phyloP scores from a whole-genome alignment of 2,329 filamentous ascomycete genomes.

The Hymenoscyphus infarciens region DNA sequence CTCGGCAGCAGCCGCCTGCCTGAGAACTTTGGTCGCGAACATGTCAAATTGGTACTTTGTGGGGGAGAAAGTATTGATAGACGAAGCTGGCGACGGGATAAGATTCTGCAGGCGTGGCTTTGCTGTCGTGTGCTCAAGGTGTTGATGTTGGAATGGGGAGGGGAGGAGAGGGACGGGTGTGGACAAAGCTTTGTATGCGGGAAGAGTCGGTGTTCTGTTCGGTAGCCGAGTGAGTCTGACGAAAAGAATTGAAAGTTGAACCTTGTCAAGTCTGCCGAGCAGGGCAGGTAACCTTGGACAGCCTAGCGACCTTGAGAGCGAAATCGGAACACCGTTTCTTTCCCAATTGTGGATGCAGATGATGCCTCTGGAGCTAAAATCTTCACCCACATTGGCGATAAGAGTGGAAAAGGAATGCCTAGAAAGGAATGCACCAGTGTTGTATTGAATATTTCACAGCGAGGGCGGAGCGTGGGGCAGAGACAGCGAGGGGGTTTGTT shows the following conservation, averaged over 20 bases:
- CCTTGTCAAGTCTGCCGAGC: not conserved
- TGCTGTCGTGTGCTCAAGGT: conserved; percentile 9
- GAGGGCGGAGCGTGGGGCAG: not conserved
- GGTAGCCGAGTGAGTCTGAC: conserved; percentile 6
- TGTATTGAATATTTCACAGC: not conserved
- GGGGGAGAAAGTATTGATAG: conserved; percentile 3
- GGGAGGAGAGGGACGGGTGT: not conserved
- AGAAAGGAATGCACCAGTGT: not conserved
- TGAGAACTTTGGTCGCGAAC: conserved; percentile 39
- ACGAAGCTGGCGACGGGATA: conserved; percentile 16
- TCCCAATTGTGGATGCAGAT: conserved; percentile 2
- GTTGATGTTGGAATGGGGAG: conserved; percentile 3
- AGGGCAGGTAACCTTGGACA: not conserved
- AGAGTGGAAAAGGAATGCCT: not conserved
- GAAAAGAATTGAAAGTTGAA: conserved; percentile 6
- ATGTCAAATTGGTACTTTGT: conserved; percentile 25
- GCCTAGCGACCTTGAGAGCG: not conserved
- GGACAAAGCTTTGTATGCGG: conserved; percentile 8
- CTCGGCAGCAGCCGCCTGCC: conserved; percentile 35
- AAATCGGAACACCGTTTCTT: not conserved
- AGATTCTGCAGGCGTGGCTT: conserved; percentile 17
- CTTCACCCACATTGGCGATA: not conserved
- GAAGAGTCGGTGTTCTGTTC: conserved; percentile 5
- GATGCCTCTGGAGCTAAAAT: not conserved
- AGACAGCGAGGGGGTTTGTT: conserved; percentile 1